Evolutionary conservation across 495 filamentous ascomycete species (phyloP), one percentile per base, ranked within the genome.

Genomic region (Tuber microsphaerosporum): DNA sequence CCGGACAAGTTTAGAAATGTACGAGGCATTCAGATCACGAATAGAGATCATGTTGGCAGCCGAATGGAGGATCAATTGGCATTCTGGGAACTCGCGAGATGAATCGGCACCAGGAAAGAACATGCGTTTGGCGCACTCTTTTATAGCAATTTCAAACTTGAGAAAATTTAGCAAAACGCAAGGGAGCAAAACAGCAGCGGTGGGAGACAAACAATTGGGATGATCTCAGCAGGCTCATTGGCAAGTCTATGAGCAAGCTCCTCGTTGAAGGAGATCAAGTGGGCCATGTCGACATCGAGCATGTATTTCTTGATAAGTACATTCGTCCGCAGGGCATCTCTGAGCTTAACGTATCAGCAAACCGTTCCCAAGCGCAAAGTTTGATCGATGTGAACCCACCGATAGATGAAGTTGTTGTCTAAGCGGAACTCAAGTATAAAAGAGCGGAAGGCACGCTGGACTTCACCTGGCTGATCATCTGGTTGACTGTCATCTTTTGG

Each of bases 261-360:
- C 84, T 98, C 96, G 80, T 97, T 96, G 86, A 94, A 98, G 72
- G 92, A 95, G 83, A 97, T 97, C 56, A 99, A 86, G 84, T 99
- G 96, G 48, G 92, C 92, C 79, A 99, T 93, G 84, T 99, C 94
- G 78, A 99, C 91, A 84, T 99, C 95, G 85, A 95, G 97, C 85
- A 91, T 97, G 84, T 94, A 97, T 81, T 94, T 92, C 83, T 97
- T 97, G 19, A 97, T 89, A 0, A 99, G 88, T 44, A 94, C 94
- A 86, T 99, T 98, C 81, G 97, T 94, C 76, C 94, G 90, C 75
- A 99, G 88, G 86, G 97, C 95, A 81, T 99, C 96, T 86, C 96
- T 97, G 79, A 39, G 10, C 39, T 42, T 45, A 78, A 75, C 42
- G 48, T 71, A 75, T 48, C 39, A 72, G 42, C 39, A 71, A 71